Evolutionary conservation across 2,329 filamentous ascomycete species (phyloP).

Genomic region (Sporothrix globosa): DNA sequence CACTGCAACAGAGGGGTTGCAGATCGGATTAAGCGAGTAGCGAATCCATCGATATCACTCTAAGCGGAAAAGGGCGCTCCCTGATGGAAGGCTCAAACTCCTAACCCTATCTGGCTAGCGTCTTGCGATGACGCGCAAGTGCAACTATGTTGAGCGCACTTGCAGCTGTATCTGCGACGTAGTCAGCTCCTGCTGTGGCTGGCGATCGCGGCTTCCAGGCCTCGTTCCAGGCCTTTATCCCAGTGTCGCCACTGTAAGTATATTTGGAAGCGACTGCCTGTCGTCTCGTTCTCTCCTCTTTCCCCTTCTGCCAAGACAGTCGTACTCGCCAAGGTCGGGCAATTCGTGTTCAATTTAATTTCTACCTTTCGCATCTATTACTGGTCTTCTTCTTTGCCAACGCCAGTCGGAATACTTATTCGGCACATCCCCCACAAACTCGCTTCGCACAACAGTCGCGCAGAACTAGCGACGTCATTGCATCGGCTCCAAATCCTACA

Average conservation of each 20-base stretch:
- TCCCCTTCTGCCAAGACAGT: constrained; percentile 12
- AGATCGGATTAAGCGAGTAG: neutral
- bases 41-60: neutral
- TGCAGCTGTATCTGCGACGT: neutral
- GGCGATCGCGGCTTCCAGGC: neutral
- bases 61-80: neutral
- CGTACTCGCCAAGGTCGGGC: constrained; percentile 18
- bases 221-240: neutral
- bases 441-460: neutral
- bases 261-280: constrained; percentile 6
- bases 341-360: constrained; percentile 7
- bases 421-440: neutral
- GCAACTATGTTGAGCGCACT: neutral
- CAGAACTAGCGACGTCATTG: constrained; percentile 18
- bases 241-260: neutral
- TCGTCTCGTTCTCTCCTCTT: neutral
- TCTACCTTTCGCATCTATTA: neutral
- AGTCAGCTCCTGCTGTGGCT: neutral
- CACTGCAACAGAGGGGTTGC: neutral
- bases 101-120: neutral
- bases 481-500: constrained; percentile 7
- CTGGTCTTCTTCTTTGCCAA: neutral
- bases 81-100: neutral
- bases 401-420: neutral
- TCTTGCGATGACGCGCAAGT: no score